Percentiles rank a stretch among this genome's conserved stretches.
phyloP scores from a whole-genome alignment of 1,284 basidiomycete species.

The Sporisorium exsertum region DNA sequence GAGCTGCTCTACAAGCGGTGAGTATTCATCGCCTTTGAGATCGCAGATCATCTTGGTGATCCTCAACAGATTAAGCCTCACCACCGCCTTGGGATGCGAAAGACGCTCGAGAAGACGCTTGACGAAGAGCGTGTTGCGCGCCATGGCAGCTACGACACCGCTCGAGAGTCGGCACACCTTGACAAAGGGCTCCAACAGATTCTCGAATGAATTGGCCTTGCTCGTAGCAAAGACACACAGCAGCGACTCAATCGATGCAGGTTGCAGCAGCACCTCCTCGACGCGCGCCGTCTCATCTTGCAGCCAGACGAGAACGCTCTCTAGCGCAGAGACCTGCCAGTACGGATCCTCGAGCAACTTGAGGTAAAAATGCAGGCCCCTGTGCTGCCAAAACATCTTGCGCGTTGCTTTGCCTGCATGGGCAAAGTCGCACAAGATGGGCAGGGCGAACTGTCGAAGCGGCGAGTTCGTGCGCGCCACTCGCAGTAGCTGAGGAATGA shows the following conservation, averaged over 20 bases:
- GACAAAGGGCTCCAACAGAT: conserved; percentile 82
- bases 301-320: conserved; percentile 90
- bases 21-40: conserved; percentile 75
- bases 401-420: conserved; percentile 62
- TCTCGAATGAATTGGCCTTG: conserved; percentile 93
- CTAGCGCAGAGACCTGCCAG: conserved; percentile 93
- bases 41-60: conserved; percentile 88
- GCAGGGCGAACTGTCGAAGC: conserved; percentile 93
- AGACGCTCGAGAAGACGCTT: conserved; percentile 87
- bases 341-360: conserved; percentile 89
- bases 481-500: conserved; percentile 88
- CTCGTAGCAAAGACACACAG: conserved; percentile 83
- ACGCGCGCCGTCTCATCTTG: conserved; percentile 94
- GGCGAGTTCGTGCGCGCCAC: conserved; percentile 89
- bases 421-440: conserved; percentile 82
- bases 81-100: conserved; percentile 80
- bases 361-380: conserved; percentile 77
- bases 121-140: conserved; percentile 82
- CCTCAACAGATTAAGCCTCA: conserved; percentile 87
- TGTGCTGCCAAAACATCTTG: conserved; percentile 68
- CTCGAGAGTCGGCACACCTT: conserved; percentile 86
- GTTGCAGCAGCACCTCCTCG: conserved; percentile 84
- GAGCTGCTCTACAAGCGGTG: conserved; percentile 51
- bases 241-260: conserved; percentile 78
- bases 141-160: conserved; percentile 79